These are phyloP conservation scores for Hypoxylon sp. DNA, from an alignment of 2,329 filamentous ascomycete species.

Conservation along the genomic window DNA sequence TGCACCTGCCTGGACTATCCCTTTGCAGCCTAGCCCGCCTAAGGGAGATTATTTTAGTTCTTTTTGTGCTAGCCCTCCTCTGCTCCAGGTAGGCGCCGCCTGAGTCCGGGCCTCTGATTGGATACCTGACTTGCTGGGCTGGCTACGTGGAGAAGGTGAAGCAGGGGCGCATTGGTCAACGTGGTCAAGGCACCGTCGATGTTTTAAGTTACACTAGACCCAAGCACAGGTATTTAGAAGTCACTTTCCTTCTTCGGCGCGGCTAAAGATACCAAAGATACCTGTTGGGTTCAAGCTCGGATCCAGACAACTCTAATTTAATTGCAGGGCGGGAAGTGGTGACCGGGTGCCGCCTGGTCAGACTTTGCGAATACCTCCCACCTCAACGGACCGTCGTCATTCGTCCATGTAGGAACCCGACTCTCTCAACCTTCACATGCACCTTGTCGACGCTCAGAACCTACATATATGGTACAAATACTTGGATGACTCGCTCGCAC, in stretches of 20 bases:
- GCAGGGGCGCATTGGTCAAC: slow-evolving; percentile 37
- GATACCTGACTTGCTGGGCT: slow-evolving; percentile 14
- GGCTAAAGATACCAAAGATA: slow-evolving; percentile 28
- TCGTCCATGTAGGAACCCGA: slow-evolving; percentile 42
- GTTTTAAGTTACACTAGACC: slow-evolving; percentile 20
- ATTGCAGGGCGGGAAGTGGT: slow-evolving; percentile 50
- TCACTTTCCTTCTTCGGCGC: slow-evolving; percentile 27
- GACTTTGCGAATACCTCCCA: slow-evolving; percentile 19
- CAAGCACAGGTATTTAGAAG: slow-evolving; percentile 26
- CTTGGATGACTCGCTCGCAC: slow-evolving; percentile 15
- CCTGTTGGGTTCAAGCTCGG: slow-evolving; percentile 21
- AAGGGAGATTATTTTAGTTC: slow-evolving; percentile 44
- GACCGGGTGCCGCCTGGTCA: slow-evolving; percentile 35
- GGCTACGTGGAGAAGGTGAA: slow-evolving; percentile 41
- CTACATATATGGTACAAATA: slow-evolving; percentile 23
- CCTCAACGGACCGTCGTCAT: slow-evolving; percentile 12
- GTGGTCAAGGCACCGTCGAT: slow-evolving; percentile 33
- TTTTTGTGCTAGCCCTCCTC: slow-evolving; percentile 32
- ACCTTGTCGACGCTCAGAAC: slow-evolving; percentile 17
- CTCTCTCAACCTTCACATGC: slow-evolving; percentile 22
- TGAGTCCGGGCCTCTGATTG: slow-evolving; percentile 27
- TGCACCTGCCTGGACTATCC: slow-evolving; percentile 37
- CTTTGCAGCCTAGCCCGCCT: slow-evolving; percentile 21
- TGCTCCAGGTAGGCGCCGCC: slow-evolving; percentile 29
- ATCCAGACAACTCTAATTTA: slow-evolving; percentile 45